Base-by-base conservation (phyloP, 2,329 filamentous ascomycete genomes). In the Apiospora marii region DNA sequence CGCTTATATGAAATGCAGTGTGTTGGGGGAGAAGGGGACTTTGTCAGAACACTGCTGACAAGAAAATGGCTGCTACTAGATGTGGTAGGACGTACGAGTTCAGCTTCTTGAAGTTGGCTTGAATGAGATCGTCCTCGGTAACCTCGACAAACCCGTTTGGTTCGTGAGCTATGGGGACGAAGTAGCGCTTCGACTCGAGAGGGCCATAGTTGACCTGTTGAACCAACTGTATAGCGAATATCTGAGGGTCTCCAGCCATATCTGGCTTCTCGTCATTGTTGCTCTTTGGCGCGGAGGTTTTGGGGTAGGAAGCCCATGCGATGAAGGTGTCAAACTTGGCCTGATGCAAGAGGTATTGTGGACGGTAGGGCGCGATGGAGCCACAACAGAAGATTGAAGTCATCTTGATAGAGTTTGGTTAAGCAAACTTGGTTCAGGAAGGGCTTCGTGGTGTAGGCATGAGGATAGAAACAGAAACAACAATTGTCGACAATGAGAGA, bases 171-270 rank as follows among this genome's bases (percentile, higher is more conserved):
- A 37, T 14, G 13, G 67, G 41, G 19, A 46, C 41, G 41, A 69
- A 48, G 76, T 86, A 87, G 41, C 83, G 75, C 73, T 81, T 86
- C 68, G 78, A 81, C 71, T 87, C 85, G 0, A 84, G 77, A 3
- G 84, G 77, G 1, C 85, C 85, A 72, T 79, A 85, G 75, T 86
- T 86, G 74, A 85, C 79, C 78, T 86, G 85, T 2, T 78, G 79
- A 27, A 86, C 84, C 3, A 87, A 75, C 76, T 87, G 84, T 2
- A 87, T 75, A n/a, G 76, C 84, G 72, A 75, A 81, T 0, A 73
- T 67, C 3, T 76, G 70, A 14, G 69, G 64, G 7, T 73, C 30
- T 1, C n/a, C 68, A 16, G 67, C 76, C 74, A 72, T 27, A 53
- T 24, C n/a, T 13, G 22, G n/a, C 49, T 51, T 53, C 10, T 12